Evolutionary conservation across 768 basidiomycete species (phyloP), one percentile per base, ranked within the genome.

Genomic region (Coprinellus micaceus): DNA sequence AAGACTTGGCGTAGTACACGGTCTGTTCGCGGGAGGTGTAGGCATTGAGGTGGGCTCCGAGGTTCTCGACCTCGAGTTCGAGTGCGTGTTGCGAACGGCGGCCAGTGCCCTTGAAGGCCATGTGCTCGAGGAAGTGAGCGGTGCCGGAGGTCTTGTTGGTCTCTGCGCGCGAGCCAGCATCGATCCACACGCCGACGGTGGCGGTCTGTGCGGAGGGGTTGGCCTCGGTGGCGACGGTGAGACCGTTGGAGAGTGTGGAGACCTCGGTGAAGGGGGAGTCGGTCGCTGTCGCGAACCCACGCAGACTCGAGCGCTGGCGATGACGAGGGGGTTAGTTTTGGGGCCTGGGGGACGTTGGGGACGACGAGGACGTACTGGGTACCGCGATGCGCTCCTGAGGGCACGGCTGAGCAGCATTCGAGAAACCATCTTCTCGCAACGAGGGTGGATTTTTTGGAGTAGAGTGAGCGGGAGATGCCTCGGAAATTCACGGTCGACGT

Each of bases 1-100:
- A 98, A 69, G 90, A 88, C 82, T 98, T 98, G 66, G 96, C 96
- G 68, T 98, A 98, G 80, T 98, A 99, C 54, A 98, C 95, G 21
- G 97, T 99, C 75, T 98, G 96, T 76, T 99, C 97, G 59, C 97
- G 84, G 24, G 95, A 97, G 9, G 97, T 99, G 76, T 98, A 98
- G 48, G 97, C 96, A 70, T 98, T 98, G 56, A 99, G 76, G 71
- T 98, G 94, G 17, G 95, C 93, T 62, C 97, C 97, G 56, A 98
- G 81, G 75, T 97, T 95, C 77, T 99, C 97, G 22, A 98, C 96
- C 72, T 98, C 94, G 56, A 98, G 83, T 74, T 98, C 97, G 48
- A 99, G 84, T 17, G 84, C 81, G 62, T 93, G 89, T 72, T 98
- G 96, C 33, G 84, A 82, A 58, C 97, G 88, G 61, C 84, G 83